A percentile compares a stretch with the other conserved stretches of the same genome.
These are phyloP conservation scores for Yamadazyma scolyti DNA, from an alignment of 805 yeast genomes.

Conservation along the genomic window DNA sequence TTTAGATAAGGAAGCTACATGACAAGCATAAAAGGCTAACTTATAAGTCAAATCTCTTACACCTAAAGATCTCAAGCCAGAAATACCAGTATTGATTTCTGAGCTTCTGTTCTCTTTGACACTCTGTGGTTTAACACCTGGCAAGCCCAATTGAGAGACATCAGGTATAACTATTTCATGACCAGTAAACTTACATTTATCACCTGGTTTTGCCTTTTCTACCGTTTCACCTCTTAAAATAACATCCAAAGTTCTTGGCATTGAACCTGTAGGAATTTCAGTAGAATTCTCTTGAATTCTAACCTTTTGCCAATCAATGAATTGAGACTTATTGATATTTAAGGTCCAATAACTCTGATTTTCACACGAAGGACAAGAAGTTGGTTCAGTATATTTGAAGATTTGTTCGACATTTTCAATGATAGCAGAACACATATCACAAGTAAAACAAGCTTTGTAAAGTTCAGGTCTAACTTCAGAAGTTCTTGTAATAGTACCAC, in stretches of 20 bases:
- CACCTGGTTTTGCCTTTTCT: slow-evolving; percentile 96
- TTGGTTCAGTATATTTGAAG: slow-evolving; percentile 92
- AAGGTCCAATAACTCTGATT: slow-evolving; percentile 85
- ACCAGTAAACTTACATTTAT: slow-evolving; percentile 89
- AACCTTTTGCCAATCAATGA: slow-evolving; percentile 95
- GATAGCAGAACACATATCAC: slow-evolving; percentile 82
- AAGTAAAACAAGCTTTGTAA: slow-evolving; percentile 78
- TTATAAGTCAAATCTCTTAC: slow-evolving; percentile 91
- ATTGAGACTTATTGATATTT: slow-evolving; percentile 77
- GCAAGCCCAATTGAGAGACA: slow-evolving; percentile 87
- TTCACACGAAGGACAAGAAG: slow-evolving; percentile 85
- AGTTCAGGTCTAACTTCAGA: slow-evolving; percentile 96
- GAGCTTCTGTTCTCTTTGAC: slow-evolving; percentile 66
- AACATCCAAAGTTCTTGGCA: slow-evolving; percentile 96
- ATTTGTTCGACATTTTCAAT: slow-evolving; percentile 90
- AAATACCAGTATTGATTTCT: slow-evolving; percentile 77
- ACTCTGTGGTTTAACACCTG: slow-evolving; percentile 88
- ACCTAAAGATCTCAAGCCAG: slow-evolving; percentile 89
- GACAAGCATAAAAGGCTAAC: slow-evolving; percentile 87
- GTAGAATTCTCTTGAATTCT: slow-evolving; percentile 94
- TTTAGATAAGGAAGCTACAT: slow-evolving; percentile 64
- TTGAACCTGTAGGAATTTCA: slow-evolving; percentile 96
- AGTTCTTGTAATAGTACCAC: slow-evolving; percentile 95
- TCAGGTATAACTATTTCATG: slow-evolving; percentile 94
- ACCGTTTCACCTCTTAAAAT: slow-evolving; percentile 91